A percentile compares a stretch with the other conserved stretches of the same genome.
These are phyloP conservation scores for Acidiella bohemica DNA, from an alignment of 495 filamentous ascomycete genomes.

Conservation along the genomic window DNA sequence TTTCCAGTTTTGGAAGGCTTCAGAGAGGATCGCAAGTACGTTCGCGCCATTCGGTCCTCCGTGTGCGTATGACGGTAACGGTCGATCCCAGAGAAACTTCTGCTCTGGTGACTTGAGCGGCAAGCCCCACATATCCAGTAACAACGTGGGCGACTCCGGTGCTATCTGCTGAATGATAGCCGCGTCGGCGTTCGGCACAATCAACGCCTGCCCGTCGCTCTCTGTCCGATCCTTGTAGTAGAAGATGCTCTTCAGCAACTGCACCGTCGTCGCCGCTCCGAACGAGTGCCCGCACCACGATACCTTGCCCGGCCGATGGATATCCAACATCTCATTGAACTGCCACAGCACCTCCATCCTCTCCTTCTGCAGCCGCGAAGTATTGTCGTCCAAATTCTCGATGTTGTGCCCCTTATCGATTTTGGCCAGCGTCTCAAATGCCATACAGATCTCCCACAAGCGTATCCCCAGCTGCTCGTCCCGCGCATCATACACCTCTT, in stretches of 20 bases:
- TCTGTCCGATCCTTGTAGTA: slow-evolving; percentile 29
- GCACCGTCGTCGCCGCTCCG: slow-evolving; percentile 54
- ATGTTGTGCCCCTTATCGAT: slow-evolving; percentile 41
- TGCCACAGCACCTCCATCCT: slow-evolving; percentile 31
- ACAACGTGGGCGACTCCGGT: slow-evolving; percentile 40
- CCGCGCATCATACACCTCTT: slow-evolving; percentile 44
- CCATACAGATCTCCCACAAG: slow-evolving; percentile 54
- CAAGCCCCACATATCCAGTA: slow-evolving; percentile 65
- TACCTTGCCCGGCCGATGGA: slow-evolving; percentile 55
- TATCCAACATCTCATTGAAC: slow-evolving; percentile 43
- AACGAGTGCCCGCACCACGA: slow-evolving; percentile 65
- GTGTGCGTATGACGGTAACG: slow-evolving; percentile 49
- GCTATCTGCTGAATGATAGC: slow-evolving; percentile 48
- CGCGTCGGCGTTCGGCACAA: slow-evolving; percentile 36
- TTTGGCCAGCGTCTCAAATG: slow-evolving; percentile 47
- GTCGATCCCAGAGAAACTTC: slow-evolving; percentile 44
- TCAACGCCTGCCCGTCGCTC: slow-evolving; percentile 31
- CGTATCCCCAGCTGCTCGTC: slow-evolving; percentile 57
- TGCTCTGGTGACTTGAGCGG: slow-evolving; percentile 46
- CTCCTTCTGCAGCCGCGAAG: slow-evolving; percentile 16
- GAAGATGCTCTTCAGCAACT: slow-evolving; percentile 59
- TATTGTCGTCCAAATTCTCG: slow-evolving; percentile 31
- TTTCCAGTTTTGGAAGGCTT: slow-evolving; percentile 59
- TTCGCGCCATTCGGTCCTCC: slow-evolving; percentile 33
- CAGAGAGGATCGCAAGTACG: slow-evolving; percentile 53